These are phyloP conservation scores for Suillus placidus DNA, from an alignment of 768 basidiomycete genomes.

Conservation along the genomic window DNA sequence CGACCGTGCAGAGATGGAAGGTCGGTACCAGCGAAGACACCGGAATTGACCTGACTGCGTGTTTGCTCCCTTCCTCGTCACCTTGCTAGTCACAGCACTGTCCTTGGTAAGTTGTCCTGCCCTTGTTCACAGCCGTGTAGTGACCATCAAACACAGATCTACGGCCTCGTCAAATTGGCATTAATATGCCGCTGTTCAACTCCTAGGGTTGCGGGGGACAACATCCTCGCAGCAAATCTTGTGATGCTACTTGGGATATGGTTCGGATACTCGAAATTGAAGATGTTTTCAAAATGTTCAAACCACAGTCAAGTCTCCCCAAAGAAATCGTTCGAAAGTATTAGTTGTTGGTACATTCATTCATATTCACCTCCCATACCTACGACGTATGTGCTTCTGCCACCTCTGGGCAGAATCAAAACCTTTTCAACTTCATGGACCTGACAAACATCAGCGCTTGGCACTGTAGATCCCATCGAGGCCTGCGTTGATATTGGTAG, in stretches of 20 bases:
- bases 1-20: too few relatives aligned
- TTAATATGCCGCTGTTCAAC: too few relatives aligned
- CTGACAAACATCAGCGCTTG: constrained; percentile 80
- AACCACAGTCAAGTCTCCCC: neutral
- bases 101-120: too few relatives aligned
- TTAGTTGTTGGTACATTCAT: constrained; percentile 12
- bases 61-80: too few relatives aligned
- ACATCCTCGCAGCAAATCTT: constrained; percentile 51
- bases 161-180: too few relatives aligned
- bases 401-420: constrained; percentile 80
- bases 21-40: too few relatives aligned
- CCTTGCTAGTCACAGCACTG: too few relatives aligned
- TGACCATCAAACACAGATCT: too few relatives aligned
- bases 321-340: constrained; percentile 2
- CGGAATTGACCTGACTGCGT: too few relatives aligned
- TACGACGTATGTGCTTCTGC: constrained; percentile 79
- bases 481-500: constrained; percentile 53
- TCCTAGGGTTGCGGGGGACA: too few relatives aligned
- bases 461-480: constrained; percentile 61
- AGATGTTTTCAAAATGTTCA: constrained; percentile 11
- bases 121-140: too few relatives aligned
- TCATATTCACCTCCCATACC: constrained; percentile 56
- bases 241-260: constrained; percentile 58
- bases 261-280: constrained; percentile 49
- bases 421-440: constrained; percentile 82